A percentile compares a stretch with the other conserved stretches of the same genome.
Conservation (phyloP, 345 rosid species). For the Linum tenue region DNA sequence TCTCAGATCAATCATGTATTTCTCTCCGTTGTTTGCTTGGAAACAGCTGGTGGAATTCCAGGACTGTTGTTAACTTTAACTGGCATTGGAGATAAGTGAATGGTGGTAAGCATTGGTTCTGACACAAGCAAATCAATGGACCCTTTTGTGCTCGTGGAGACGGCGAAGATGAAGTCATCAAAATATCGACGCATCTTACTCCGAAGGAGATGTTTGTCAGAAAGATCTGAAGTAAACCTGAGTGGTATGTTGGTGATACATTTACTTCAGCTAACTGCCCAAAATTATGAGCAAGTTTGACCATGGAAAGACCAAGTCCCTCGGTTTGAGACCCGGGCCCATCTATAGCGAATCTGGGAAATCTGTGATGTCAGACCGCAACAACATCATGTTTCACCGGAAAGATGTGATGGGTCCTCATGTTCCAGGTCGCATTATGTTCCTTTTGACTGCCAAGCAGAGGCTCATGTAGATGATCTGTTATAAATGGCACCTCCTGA, state of each 20-base stretch:
- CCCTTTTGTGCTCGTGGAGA: slow-evolving; percentile 50
- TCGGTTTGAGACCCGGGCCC: slow-evolving; percentile 78
- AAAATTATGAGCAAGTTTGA: slow-evolving; percentile 81
- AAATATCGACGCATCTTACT: slow-evolving; percentile 67
- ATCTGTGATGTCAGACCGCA: slow-evolving; percentile 67
- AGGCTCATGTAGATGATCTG: slow-evolving; percentile 46
- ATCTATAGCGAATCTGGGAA: slow-evolving; percentile 62
- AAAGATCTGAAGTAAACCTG: slow-evolving; percentile 34
- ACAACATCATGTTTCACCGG: slow-evolving; percentile 74
- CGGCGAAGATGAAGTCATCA: slow-evolving; percentile 50
- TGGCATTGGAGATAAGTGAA: slow-evolving; percentile 84
- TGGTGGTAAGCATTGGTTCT: slow-evolving; percentile 50
- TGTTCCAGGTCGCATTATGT: slow-evolving; percentile 75
- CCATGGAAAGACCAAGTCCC: slow-evolving; percentile 61
- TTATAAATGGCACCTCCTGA: slow-evolving; percentile 37
- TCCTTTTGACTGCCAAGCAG: slow-evolving; percentile 89
- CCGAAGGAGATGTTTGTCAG: slow-evolving; percentile 24
- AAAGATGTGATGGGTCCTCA: slow-evolving; percentile 96
- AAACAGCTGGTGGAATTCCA: slow-evolving; percentile 96
- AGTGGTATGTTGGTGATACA: slow-evolving; percentile 81
- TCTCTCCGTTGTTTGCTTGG: slow-evolving; percentile 88
- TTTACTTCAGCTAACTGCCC: slow-evolving; percentile 59
- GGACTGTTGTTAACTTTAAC: slow-evolving; percentile 88
- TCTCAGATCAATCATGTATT: slow-evolving; percentile 85
- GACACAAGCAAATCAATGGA: slow-evolving; percentile 31